These are phyloP conservation scores for Monosporozyma solicola DNA, from an alignment of 805 yeast genomes.

Conservation along the genomic window DNA sequence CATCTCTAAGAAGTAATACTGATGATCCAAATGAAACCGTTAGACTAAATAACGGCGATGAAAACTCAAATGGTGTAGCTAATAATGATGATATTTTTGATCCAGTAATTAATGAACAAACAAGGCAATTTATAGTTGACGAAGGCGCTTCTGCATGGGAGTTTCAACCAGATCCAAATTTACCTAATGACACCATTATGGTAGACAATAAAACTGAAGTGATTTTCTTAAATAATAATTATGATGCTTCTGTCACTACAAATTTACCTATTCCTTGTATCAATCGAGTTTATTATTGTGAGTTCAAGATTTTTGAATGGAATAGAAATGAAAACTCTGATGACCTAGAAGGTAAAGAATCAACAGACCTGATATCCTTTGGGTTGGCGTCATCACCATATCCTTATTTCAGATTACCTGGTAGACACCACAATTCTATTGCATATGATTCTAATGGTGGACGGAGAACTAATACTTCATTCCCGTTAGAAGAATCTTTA, in stretches of 20 bases:
- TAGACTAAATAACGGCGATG: background rate
- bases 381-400: constrained; percentile 85
- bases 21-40: background rate
- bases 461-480: constrained; percentile 74
- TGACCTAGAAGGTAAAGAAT: constrained; percentile 1
- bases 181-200: constrained; percentile 46
- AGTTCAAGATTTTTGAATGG: constrained; percentile 69
- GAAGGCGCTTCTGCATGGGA: constrained; percentile 90
- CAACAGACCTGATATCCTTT: constrained; percentile 47
- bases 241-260: constrained; percentile 62
- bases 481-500: constrained; percentile 38
- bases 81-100: constrained; percentile 16
- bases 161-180: constrained; percentile 49
- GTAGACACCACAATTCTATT: constrained; percentile 75
- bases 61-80: background rate
- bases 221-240: constrained; percentile 45
- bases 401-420: constrained; percentile 89
- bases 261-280: constrained; percentile 77
- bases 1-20: constrained; percentile 4
- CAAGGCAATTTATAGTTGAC: constrained; percentile 55
- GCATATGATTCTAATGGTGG: constrained; percentile 84
- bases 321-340: constrained; percentile 34
- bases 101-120: constrained; percentile 29
- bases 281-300: constrained; percentile 84
- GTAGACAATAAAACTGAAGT: constrained; percentile 61